Percentiles rank a stretch among this genome's conserved stretches.
Evolutionary conservation across 208 protist genomes (phyloP).

Genomic region (Porcisia hertigi): DNA sequence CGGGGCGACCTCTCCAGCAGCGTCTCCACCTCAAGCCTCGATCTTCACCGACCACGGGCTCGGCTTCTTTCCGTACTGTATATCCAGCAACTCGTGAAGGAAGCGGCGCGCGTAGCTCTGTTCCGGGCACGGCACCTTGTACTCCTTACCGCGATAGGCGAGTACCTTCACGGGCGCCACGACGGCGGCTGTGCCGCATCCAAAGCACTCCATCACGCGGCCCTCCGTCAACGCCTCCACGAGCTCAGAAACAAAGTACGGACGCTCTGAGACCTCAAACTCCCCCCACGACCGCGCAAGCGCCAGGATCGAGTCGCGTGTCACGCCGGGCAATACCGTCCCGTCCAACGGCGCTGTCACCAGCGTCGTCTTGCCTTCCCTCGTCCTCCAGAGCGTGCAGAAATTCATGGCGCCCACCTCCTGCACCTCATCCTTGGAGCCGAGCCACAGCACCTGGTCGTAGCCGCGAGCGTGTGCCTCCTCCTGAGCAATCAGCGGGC

Average conservation of each 20-base stretch:
- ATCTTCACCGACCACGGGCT: slow-evolving; percentile 56
- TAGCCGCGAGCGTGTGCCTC: slow-evolving; percentile 92
- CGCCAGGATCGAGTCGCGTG: slow-evolving; percentile 94
- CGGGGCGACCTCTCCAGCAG: not conserved
- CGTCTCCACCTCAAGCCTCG: slow-evolving; percentile 9
- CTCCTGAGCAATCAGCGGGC: slow-evolving; percentile 83
- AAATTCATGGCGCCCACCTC: slow-evolving; percentile 99
- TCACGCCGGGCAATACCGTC: slow-evolving; percentile 96
- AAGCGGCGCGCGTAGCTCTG: slow-evolving; percentile 56
- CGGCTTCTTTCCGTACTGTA: slow-evolving; percentile 66
- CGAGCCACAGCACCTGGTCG: slow-evolving; percentile 98
- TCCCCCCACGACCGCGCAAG: slow-evolving; percentile 85
- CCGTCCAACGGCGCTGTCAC: slow-evolving; percentile 95
- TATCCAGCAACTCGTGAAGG: slow-evolving; percentile 57
- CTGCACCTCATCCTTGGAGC: slow-evolving; percentile 90
- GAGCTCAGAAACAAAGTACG: slow-evolving; percentile 88
- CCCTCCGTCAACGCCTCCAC: slow-evolving; percentile 79
- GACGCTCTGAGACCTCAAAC: slow-evolving; percentile 86
- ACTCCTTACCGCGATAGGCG: slow-evolving; percentile 69
- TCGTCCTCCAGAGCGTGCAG: slow-evolving; percentile 88
- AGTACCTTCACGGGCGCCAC: slow-evolving; percentile 94
- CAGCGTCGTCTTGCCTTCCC: slow-evolving; percentile 81
- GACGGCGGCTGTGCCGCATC: slow-evolving; percentile 96
- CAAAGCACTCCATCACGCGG: slow-evolving; percentile 95
- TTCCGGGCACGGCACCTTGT: slow-evolving; percentile 50